Base-by-base conservation (phyloP, 495 filamentous ascomycete genomes). In the Lasiosphaeris hirsuta region DNA sequence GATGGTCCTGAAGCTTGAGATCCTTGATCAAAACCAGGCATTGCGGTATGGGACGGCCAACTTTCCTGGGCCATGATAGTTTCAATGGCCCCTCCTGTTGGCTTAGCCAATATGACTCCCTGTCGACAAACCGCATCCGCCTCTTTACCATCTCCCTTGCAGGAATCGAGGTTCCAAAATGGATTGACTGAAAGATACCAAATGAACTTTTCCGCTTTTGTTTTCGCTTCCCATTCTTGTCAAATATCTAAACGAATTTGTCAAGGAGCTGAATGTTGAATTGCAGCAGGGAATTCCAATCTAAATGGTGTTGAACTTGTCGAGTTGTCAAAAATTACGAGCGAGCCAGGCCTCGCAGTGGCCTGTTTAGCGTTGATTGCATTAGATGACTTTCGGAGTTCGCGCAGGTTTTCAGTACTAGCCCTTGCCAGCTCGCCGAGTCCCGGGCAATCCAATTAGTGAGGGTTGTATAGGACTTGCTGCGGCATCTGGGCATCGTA, bases 401-500 rank as follows among this genome's bases (percentile, higher is more conserved):
- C 13, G 53, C 15, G n/a, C 3, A 56, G 14, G 23, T 30, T 30
- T 30, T 30, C 23, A 30, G 23, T 30, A 30, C 23, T 5, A 30
- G 23, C 23, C 23, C 23, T 30, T 30, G 23, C 23, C 23, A 30
- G 23, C 23, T 30, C 23, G 23, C 23, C 23, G 5, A 30, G 23
- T 30, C 23, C 23, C 23, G 5, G 23, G 23, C 23, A 30, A 30
- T 30, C 18, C 10, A 23, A 11, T 56, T 60, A 72, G 57, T 65
- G 62, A 9, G 54, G 48, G 7, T 44, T 35, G 59, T 69, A 72
- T 57, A 67, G 66, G 33, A 45, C 33, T 36, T 68, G 72, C 51
- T 69, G 66, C 61, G 64, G 66, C 19, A 66, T 49, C 43, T 71
- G 61, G 45, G 67, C 48, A 41, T 78, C 71, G 54, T 74, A 77